Base-by-base conservation (phyloP, 164 flowering plant genomes). In the Vitis riparia region DNA sequence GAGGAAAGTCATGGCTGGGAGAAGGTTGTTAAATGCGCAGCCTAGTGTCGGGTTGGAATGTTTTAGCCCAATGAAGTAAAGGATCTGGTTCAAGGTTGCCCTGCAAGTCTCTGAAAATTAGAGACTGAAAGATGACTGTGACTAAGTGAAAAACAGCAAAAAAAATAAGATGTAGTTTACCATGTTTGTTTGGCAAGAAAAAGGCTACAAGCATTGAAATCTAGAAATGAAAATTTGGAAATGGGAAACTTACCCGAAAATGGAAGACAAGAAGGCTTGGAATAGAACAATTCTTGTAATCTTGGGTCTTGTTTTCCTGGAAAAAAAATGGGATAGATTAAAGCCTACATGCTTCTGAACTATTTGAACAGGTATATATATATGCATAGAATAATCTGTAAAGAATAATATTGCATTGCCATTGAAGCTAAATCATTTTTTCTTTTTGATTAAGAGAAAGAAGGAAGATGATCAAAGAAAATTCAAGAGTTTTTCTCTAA, bases 1-100 rank as follows among this genome's bases (percentile, higher is more conserved):
- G 66, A 87, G n/a, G 58, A 87, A 87, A 16, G 91, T 87, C 63
- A 82, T 65, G 1, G 91, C 89, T 3, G 91, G 89, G 48, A 82
- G 78, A 3, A 80, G 51, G 56, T 87, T 87, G 53, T 58, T 71
- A 63, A 87, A 53, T 7, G 88, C 91, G 53, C 88, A 82, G 11
- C 78, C 83, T 37, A 82, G 80, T 0, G 90, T 88, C 11, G 90
- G 83, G 23, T 87, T 80, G 0, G 90, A 77, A 63, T 82, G 27
- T 37, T 81, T 75, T 17, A 88, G 76, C n/a, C 92, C 91, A 30
- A 84, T 65, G 66, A 84, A 86, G 76, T 82, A 87, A 0, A 81
- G 65, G 12, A 77, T 66, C 65, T 85, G 89, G 73, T 85, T 87
- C 72, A 77, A 68, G 1, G 86, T 79, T 2, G 78, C 83, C 69